Conservation (phyloP, 2,329 filamentous ascomycete species). For the Trichoderma sp. region DNA sequence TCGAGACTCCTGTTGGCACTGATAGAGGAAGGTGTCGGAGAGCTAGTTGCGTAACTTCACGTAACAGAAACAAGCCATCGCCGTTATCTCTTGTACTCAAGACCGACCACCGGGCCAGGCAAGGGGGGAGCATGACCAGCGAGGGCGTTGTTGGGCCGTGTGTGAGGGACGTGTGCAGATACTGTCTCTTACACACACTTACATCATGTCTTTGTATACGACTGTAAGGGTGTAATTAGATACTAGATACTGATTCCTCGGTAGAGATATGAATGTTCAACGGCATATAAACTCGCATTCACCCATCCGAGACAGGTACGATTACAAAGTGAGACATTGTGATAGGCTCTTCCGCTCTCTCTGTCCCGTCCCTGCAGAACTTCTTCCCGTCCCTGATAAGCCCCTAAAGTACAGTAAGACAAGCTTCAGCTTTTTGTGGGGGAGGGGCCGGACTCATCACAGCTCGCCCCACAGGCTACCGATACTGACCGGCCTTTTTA, state of each 20-base stretch:
- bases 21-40: constrained; percentile 22
- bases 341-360: neutral
- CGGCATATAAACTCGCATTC: neutral
- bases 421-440: constrained; percentile 5
- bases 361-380: neutral
- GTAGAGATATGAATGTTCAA: neutral
- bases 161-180: neutral
- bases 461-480: constrained; percentile 21
- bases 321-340: neutral
- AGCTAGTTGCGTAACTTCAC: constrained; percentile 24
- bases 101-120: neutral
- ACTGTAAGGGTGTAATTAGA: neutral
- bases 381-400: constrained; percentile 23
- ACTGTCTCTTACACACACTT: neutral
- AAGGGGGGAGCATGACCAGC: constrained; percentile 6
- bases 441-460: constrained; percentile 17
- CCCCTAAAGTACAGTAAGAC: neutral
- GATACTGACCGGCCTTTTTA: constrained; percentile 25
- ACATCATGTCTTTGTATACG: neutral
- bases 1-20: constrained; percentile 8
- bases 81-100: neutral
- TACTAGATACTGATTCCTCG: neutral
- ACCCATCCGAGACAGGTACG: neutral
- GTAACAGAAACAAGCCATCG: constrained; percentile 27
- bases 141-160: neutral